A percentile compares a stretch with the other conserved stretches of the same genome.
Evolutionary conservation across 345 rosid species (phyloP).

Genomic region (Viola odorata): DNA sequence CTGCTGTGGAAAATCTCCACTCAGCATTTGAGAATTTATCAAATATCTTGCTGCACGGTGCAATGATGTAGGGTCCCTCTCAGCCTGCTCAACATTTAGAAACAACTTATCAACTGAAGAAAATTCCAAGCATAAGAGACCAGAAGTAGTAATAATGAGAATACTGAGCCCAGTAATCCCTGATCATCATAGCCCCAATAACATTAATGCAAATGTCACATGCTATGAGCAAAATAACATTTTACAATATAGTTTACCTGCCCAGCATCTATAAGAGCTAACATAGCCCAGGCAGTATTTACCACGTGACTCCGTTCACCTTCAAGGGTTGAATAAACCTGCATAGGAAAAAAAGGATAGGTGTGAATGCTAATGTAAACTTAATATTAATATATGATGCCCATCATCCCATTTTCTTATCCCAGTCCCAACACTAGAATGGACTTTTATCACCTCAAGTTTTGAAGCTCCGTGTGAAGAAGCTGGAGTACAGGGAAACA

Average conservation of each 20-base stretch:
- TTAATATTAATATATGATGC: no score
- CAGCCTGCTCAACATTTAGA: constrained; percentile 22
- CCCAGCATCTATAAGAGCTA: constrained; percentile 59
- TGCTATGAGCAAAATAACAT: no score
- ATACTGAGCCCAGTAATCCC: background rate
- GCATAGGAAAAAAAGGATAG: background rate
- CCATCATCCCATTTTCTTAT: no score
- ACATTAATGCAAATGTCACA: no score
- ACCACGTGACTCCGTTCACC: constrained; percentile 42
- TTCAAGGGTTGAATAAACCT: constrained; percentile 49
- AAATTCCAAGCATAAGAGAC: background rate
- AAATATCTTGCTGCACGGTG: constrained; percentile 48
- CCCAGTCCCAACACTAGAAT: no score
- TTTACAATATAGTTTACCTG: constrained; percentile 32
- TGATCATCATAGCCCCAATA: no score
- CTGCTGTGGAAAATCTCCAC: constrained; percentile 72
- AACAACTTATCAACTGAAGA: background rate
- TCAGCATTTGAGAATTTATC: constrained; percentile 48
- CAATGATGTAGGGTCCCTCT: constrained; percentile 50
- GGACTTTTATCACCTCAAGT: no score
- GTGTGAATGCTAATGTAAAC: no score
- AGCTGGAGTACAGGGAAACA: no score
- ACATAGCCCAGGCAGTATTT: constrained; percentile 73
- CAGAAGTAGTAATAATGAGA: background rate
- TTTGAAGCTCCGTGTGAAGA: no score